Conservation (phyloP, 768 basidiomycete species). For the Gautieria morchelliformis region DNA sequence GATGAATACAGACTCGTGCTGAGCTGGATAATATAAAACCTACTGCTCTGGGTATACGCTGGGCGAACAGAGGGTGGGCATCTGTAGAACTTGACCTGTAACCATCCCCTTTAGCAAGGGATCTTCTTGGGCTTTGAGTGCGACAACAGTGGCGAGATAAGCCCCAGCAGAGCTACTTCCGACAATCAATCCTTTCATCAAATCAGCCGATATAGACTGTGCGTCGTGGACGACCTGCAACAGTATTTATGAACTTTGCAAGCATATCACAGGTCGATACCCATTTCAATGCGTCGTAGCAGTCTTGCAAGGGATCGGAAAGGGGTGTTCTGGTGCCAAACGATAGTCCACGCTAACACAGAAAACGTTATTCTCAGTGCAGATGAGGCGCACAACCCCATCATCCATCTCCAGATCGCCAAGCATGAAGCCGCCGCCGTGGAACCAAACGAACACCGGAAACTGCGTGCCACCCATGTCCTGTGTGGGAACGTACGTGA, state of each 20-base stretch:
- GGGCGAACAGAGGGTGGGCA: constrained; percentile 15
- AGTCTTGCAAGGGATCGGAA: constrained; percentile 16
- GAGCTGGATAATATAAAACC: background rate
- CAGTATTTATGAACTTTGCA: background rate
- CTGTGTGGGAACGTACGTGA: background rate
- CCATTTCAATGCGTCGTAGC: constrained; percentile 17
- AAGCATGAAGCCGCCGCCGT: constrained; percentile 1
- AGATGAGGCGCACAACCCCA: constrained; percentile 10
- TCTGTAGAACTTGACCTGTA: constrained; percentile 17
- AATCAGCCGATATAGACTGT: constrained; percentile 8
- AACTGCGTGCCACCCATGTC: background rate
- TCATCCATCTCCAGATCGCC: constrained; percentile 15
- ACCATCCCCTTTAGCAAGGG: constrained; percentile 12
- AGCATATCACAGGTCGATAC: background rate
- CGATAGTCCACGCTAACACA: constrained; percentile 13
- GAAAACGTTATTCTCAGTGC: constrained; percentile 12
- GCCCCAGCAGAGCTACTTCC: constrained; percentile 18
- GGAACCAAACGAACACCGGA: background rate
- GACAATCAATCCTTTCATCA: constrained; percentile 18
- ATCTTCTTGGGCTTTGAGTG: constrained; percentile 17
- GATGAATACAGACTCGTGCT: background rate
- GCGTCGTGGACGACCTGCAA: constrained; percentile 9
- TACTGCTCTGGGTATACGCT: constrained; percentile 16
- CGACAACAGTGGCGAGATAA: constrained; percentile 14
- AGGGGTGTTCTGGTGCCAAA: constrained; percentile 13